A percentile compares a stretch with the other conserved stretches of the same genome.
Conservation (phyloP, 2,329 filamentous ascomycete species). For the Eutypella sp. region DNA sequence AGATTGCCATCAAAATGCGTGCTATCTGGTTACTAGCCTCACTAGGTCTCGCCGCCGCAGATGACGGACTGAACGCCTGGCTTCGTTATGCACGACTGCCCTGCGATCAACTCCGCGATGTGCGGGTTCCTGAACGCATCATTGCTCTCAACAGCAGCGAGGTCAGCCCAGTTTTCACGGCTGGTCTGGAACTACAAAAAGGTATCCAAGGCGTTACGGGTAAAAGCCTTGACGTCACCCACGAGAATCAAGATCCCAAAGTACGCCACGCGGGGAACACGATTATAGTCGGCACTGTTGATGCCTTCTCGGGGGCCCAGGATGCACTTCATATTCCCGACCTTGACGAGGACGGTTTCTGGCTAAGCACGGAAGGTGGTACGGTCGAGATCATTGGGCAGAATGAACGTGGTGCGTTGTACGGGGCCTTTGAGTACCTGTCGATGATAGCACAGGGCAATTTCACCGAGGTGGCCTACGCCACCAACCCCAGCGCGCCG, state of each 20-base stretch:
- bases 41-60: constrained; percentile 41
- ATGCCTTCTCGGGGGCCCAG: constrained; percentile 34
- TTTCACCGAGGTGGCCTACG: constrained; percentile 45
- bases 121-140: constrained; percentile 42
- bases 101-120: constrained; percentile 30
- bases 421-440: constrained; percentile 65
- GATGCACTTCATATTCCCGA: constrained; percentile 29
- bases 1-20: constrained; percentile 20
- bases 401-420: constrained; percentile 63
- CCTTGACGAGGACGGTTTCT: constrained; percentile 56
- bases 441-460: constrained; percentile 45
- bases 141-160: constrained; percentile 49
- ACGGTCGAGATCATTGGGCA: constrained; percentile 56
- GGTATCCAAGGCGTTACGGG: constrained; percentile 55
- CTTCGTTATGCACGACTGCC: constrained; percentile 55
- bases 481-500: constrained; percentile 42
- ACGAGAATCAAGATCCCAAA: constrained; percentile 7
- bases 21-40: constrained; percentile 21
- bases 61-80: constrained; percentile 60
- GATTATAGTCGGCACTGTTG: constrained; percentile 45
- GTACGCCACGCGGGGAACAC: constrained; percentile 16
- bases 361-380: constrained; percentile 43
- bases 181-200: constrained; percentile 52
- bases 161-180: constrained; percentile 53
- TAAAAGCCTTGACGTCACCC: constrained; percentile 33